Base-by-base conservation (phyloP, 192 early-diverging fungal genomes). In the Podila epigama region DNA sequence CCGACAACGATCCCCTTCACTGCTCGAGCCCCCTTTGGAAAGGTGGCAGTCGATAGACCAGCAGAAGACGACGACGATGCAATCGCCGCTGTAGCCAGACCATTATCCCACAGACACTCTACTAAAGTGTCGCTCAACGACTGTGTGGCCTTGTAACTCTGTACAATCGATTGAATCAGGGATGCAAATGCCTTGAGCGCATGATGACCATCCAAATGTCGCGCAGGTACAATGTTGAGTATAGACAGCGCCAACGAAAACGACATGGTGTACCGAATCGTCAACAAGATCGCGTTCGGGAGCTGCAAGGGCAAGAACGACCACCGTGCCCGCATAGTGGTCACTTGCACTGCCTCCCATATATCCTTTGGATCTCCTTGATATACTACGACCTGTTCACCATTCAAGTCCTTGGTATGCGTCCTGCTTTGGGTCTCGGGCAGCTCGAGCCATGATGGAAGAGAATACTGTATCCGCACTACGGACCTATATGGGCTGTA, bases 161-260 rank as follows among this genome's bases (percentile, higher is more conserved):
- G 69, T 15, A 15, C 37, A 11, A 70, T 33, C 27, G 68, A 66
- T 15, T 41, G 55, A 10, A 79, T n/a, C 3, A 80, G 34, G 11
- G 83, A 79, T 3, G 70, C 54, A 7, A 88, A 41, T 13, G 84
- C 83, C 33, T 68, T 60, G 29, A 91, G 63, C 2, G 92, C 89
- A 66, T 90, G 88, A 40, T 91, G 79, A n/a, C 92, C 92, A 66
- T 93, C 92, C 60, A 93, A 72, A 50, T 87, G 77, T 40, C 84
- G 83, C 10, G 89, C 89, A 4, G 92, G 92, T 18, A 93, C 71
- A 70, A 93, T 93, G 62, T 93, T 93, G 22, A 93, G 63, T 9
- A 93, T 36, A 7, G 90, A 81, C 33, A 93, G 64, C 22, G 91
- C 91, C 15, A 89, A 41, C 13, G 91, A 89, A 44, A 93, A 88